Evolutionary conservation across 108 stramenopile species (phyloP), one percentile per base, ranked within the genome.

Genomic region (Fistulifera pelliculosa): DNA sequence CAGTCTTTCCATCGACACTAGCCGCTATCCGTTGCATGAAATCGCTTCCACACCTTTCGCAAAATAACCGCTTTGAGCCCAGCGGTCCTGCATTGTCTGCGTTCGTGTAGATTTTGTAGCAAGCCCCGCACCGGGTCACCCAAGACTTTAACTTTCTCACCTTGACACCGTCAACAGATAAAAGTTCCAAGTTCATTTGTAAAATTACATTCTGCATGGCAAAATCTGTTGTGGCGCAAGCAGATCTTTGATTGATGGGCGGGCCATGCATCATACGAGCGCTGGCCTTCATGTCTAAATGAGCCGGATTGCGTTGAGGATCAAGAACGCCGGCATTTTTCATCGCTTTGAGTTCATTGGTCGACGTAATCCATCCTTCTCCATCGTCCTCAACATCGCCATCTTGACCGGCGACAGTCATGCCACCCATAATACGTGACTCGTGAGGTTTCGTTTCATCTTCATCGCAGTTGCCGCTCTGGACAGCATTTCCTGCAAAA

Each of bases 201-300:
- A 99, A 65, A 19, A 99, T 65, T 1, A 99, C 96, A 73, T 99
- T 99, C 67, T 99, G 98, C 96, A 98, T 98, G 40, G 96, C 95
- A 66, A 95, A 99, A 71, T 99, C 98, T 24, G 95, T 94, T 16
- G 98, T 99, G 27, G 94, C 87, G 71, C 96, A 98, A 10, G 94
- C 96, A 19, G 85, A 62, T 24, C 92, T 75, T 62, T 69, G 70
- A 1, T 58, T 58, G 13, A 61, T 59, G 21, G 78, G 80, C 19
- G 84, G 87, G 0, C 73, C 73, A 45, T 21, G 16, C 4, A 45
- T 11, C 1, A 18, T 16, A 7, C 12, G 25, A 3, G 19, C 40
- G 26, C 42, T 54, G 25, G 66, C 58, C 35, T 52, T 66, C 27
- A 27, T 41, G 1, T 39, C 49, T 12, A 13, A 1, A 24, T 42